Evolutionary conservation across 1,284 basidiomycete species (phyloP), one percentile per base, ranked within the genome.

Genomic region (Cystobasidium pallidum): DNA sequence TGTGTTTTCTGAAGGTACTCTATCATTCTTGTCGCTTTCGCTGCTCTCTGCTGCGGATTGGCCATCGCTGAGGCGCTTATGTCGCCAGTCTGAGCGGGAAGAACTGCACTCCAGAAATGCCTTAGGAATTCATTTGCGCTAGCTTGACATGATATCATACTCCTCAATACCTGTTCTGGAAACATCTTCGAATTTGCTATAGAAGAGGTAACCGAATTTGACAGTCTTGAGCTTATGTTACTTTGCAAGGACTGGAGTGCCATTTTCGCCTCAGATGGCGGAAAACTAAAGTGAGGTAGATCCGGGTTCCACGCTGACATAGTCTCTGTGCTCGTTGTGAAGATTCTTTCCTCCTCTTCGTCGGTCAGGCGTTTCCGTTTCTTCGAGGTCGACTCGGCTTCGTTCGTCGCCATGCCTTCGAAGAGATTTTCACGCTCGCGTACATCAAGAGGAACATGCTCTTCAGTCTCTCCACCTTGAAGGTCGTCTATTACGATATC

Each of bases 51-150:
- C 21, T 77, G 77, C 0, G 77, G 72, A 13, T 78, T 75, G 0
- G 86, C 87, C 7, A 85, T 80, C 1, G 82, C 76, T 2, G 82
- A 80, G 1, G 85, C 78, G 0, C 84, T 83, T 19, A 85, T 78
- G 39, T 91, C 88, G 21, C 85, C 83, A 0, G 86, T 82, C 3
- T 79, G 78, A 1, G 90, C 86, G 0, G 94, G 94, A 70, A 94
- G 89, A 62, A 92, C 86, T 0, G 92, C 86, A 11, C 89, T 86
- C 94, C 94, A 99, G 79, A 94, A 98, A 79, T 98, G 95, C 11
- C 95, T 87, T 11, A 99, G 84, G 80, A 98, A 97, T 81, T 99
- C 95, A 76, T 92, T 94, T 1, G 94, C 90, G 0, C 94, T 89
- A 0, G 92, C 93, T 78, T 97, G 93, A 77, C 91, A 91, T 0